Evolutionary conservation across 768 basidiomycete genomes (phyloP).

Genomic region (Galerina marginata): DNA sequence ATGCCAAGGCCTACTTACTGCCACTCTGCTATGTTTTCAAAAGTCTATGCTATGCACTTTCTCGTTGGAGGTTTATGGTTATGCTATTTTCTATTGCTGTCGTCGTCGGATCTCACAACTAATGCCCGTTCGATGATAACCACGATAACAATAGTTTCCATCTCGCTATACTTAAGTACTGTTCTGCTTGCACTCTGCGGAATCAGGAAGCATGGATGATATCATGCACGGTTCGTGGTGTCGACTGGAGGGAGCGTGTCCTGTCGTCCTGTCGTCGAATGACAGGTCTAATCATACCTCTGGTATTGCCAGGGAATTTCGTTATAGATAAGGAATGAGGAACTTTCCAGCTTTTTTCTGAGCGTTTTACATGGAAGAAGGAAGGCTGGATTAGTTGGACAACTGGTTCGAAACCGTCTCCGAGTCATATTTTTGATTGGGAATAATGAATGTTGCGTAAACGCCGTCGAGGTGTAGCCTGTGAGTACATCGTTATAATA

Average conservation of each 20-base stretch:
- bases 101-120: slow-evolving; percentile 7
- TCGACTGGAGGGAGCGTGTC: slow-evolving; percentile 9
- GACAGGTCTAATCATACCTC: slow-evolving; percentile 14
- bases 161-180: background rate
- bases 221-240: slow-evolving; percentile 1
- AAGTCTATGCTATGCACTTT: background rate
- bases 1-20: background rate
- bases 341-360: slow-evolving; percentile 2
- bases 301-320: slow-evolving; percentile 1
- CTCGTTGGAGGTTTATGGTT: background rate
- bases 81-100: background rate
- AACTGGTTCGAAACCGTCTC: background rate
- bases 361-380: slow-evolving; percentile 6
- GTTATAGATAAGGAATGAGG: slow-evolving; percentile 12
- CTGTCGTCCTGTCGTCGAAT: slow-evolving; percentile 9
- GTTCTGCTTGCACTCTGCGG: background rate
- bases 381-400: background rate
- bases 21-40: slow-evolving; percentile 6
- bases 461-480: background rate
- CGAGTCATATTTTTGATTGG: background rate
- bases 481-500: background rate
- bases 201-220: slow-evolving; percentile 4
- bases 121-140: background rate
- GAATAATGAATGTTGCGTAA: slow-evolving; percentile 4
- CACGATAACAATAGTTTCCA: slow-evolving; percentile 11